Base-by-base conservation (phyloP, 768 basidiomycete species). In the Lactarius sp. region DNA sequence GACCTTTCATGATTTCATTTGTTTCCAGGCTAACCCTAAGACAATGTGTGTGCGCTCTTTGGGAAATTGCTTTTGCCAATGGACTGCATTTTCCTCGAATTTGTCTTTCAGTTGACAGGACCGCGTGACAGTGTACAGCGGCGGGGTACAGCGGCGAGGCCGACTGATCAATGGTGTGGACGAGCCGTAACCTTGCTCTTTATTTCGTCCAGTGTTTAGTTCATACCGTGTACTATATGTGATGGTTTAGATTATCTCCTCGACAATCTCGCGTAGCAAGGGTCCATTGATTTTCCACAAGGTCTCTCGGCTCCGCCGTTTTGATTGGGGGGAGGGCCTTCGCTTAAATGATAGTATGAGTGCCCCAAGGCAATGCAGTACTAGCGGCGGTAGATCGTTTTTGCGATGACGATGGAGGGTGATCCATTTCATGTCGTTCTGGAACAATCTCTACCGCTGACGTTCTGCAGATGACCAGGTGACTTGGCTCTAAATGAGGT, bases 1-100 rank as follows among this genome's bases (percentile, higher is more conserved):
- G 10, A 16, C 10, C n/a, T 46, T 14, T 20, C 4, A n/a, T 16
- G 18, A 41, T 42, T 62, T 56, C 12, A 62, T 41, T 31, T 52
- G 56, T 62, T 44, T 20, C 50, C 55, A 62, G n/a, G 55, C 10
- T 55, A 7, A 36, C 31, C 50, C 7, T 16, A 39, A 52, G 33
- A 46, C 20, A 20, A 13, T 49, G 31, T 10, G 12, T n/a, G n/a
- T 22, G 13, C 6, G n/a, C 27, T 56, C 27, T 31, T n/a, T 6
- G 44, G 31, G 5, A 16, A 33, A 6, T 34, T 1, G 16, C 51
- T 22, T 49, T 49, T 49, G 8, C 22, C 47, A 27, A 27, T 49
- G 47, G n/a, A 20, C n/a, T 22, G 27, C 42, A 16, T 18, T 18
- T 44, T 18, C 27, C 27, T 10, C 7, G 20, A 47, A 47, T 47